Percentiles rank a stretch among this genome's conserved stretches.
Conservation (phyloP, 768 basidiomycete species). For the Lactarius vividus region DNA sequence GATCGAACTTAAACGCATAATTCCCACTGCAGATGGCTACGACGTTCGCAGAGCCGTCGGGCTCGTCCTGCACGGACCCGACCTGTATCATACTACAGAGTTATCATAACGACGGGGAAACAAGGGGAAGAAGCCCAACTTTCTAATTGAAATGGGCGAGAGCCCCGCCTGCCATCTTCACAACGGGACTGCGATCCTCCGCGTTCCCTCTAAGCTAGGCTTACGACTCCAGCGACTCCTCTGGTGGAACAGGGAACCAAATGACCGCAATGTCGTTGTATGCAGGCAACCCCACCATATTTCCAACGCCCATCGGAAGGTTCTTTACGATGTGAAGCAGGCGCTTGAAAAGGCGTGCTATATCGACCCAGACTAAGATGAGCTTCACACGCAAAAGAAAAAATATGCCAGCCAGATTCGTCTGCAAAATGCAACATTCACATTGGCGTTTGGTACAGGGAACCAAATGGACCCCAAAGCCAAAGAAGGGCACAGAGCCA, state of each 20-base stretch:
- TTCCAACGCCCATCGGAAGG: constrained; percentile 10
- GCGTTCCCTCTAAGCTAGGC: constrained; percentile 37
- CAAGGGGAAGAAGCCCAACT: constrained; percentile 47
- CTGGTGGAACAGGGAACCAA: constrained; percentile 38
- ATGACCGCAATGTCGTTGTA: constrained; percentile 31
- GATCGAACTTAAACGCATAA: constrained; percentile 37
- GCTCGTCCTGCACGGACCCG: constrained; percentile 53
- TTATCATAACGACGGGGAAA: constrained; percentile 34
- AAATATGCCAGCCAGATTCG: constrained; percentile 41
- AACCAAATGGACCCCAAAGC: constrained; percentile 24
- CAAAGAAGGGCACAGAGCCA: constrained; percentile 51
- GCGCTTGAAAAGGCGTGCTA: constrained; percentile 36
- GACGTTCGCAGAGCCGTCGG: constrained; percentile 57
- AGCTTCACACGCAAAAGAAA: constrained; percentile 26
- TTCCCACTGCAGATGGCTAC: constrained; percentile 46
- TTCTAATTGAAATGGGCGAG: constrained; percentile 54
- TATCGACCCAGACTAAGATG: constrained; percentile 34
- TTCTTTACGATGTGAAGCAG: constrained; percentile 15
- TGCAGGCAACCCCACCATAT: constrained; percentile 29
- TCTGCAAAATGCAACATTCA: constrained; percentile 62
- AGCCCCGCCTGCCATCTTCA: constrained; percentile 53
- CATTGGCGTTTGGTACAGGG: constrained; percentile 58
- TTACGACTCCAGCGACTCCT: constrained; percentile 51
- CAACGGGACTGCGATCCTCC: constrained; percentile 46
- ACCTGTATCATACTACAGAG: no score